A percentile compares a stretch with the other conserved stretches of the same genome.
These are phyloP conservation scores for Tulasnella sp. DNA, from an alignment of 768 basidiomycete species.

Conservation along the genomic window DNA sequence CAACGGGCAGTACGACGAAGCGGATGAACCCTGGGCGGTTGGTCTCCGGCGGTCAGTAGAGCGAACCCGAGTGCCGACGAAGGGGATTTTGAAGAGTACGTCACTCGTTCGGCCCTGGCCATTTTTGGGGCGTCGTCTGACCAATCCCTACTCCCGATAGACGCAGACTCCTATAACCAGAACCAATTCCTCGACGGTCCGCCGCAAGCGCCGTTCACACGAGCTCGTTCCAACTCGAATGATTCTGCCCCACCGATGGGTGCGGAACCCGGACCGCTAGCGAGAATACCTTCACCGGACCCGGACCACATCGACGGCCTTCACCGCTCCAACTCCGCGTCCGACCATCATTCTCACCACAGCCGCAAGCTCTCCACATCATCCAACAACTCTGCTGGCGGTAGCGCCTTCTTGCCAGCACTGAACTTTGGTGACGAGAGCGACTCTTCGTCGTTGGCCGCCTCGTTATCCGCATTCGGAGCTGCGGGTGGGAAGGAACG, in stretches of 20 bases:
- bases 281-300: slow-evolving; percentile 80
- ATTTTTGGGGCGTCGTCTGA: slow-evolving; percentile 24
- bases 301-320: slow-evolving; percentile 88
- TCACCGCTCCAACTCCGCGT: slow-evolving; percentile 48
- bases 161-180: slow-evolving; percentile 71
- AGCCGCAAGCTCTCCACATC: slow-evolving; percentile 42
- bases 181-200: slow-evolving; percentile 55
- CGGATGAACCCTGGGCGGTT: slow-evolving; percentile 77
- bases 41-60: slow-evolving; percentile 74
- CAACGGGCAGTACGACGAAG: slow-evolving; percentile 49
- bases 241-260: slow-evolving; percentile 56
- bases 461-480: slow-evolving; percentile 13
- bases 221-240: slow-evolving; percentile 78
- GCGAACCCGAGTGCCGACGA: slow-evolving; percentile 64
- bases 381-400: slow-evolving; percentile 39
- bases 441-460: slow-evolving; percentile 18
- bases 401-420: slow-evolving; percentile 54
- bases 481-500: slow-evolving; percentile 29
- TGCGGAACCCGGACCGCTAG: slow-evolving; percentile 71
- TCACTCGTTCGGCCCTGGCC: slow-evolving; percentile 38
- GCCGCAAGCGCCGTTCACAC: slow-evolving; percentile 51
- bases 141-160: slow-evolving; percentile 45
- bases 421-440: slow-evolving; percentile 55
- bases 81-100: slow-evolving; percentile 89
- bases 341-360: slow-evolving; percentile 49